Conservation (phyloP, 495 filamentous ascomycete genomes). For the Durotheca rogersii region DNA sequence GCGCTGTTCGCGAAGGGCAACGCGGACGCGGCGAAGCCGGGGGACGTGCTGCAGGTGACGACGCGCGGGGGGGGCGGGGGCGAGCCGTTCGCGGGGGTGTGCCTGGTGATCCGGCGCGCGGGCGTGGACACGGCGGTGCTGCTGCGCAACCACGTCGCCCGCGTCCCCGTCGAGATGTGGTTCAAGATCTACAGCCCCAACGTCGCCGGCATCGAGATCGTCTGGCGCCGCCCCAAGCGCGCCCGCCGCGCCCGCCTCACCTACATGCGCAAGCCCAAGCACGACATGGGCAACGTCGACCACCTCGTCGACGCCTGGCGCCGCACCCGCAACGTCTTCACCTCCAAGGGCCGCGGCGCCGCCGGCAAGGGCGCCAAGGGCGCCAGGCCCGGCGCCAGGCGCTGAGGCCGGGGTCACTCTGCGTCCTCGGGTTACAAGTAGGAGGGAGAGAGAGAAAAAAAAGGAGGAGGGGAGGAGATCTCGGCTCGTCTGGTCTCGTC, state of each 20-base stretch:
- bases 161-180: slow-evolving; percentile 96
- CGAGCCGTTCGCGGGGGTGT: slow-evolving; percentile 87
- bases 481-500: too few species aligned
- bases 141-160: slow-evolving; percentile 76
- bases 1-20: slow-evolving; percentile 76
- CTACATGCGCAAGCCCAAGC: slow-evolving; percentile 78
- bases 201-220: slow-evolving; percentile 88
- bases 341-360: slow-evolving; percentile 20
- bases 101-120: slow-evolving; percentile 76
- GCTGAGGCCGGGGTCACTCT: too few species aligned
- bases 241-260: slow-evolving; percentile 86
- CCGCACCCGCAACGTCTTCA: slow-evolving; percentile 33
- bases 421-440: slow-evolving; percentile 19
- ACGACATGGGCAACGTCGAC: slow-evolving; percentile 49
- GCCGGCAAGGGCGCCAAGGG: slow-evolving; percentile 2
- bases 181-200: slow-evolving; percentile 89
- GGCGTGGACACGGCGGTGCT: slow-evolving; percentile 86
- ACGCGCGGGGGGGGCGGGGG: slow-evolving; percentile 69
- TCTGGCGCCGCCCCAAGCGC: slow-evolving; percentile 79
- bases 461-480: slow-evolving; percentile 8
- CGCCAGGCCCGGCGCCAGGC: too few species aligned
- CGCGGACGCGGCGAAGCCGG: slow-evolving; percentile 69
- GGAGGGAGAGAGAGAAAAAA: slow-evolving; percentile 17
- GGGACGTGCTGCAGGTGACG: slow-evolving; percentile 89
- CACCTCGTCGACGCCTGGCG: slow-evolving; percentile 47